Base-by-base conservation (phyloP, 495 filamentous ascomycete species). In the Tuber calosporum region DNA sequence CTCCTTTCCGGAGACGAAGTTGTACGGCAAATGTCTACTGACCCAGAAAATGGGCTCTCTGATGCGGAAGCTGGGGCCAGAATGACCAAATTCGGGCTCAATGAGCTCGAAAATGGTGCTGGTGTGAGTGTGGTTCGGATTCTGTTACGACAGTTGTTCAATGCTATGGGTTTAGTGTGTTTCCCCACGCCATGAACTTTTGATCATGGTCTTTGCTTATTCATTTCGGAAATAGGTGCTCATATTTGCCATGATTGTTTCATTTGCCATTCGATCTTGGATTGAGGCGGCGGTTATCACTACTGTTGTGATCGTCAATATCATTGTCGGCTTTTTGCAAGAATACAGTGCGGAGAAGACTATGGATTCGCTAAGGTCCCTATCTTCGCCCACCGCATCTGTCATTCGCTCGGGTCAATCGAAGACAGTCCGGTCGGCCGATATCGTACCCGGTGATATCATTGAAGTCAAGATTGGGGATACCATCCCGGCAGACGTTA, bases 371-470 rank as follows among this genome's bases (percentile, higher is more conserved):
- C 82, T 92, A 45, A 84, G 88, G 79, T 85, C 69, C 84, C 84
- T 69, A 71, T 93, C 90, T 2, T 91, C 93, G 5, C 93, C 93
- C 68, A 89, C 89, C 73, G 93, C 93, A 40, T 88, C 84, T 69
- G 92, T 90, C 7, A 83, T 96, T 30, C 89, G 93, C 66, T 88
- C 92, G 77, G 90, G 92, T 0, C 85, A 86, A 68, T 85, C 86
- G 22, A 82, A 85, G 40, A 87, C 87, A 20, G 85, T 95, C 72
- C 87, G 91, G 34, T 91, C 92, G 66, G 85, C 87, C 37, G 88
- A 93, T 70, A 84, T 95, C 72, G 90, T 94, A 19, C 90, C 91
- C 20, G 93, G 93, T 22, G 93, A 96, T 77, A 87, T 95, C 79
- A 85, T 93, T 43, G 86, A 90, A 69, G 82, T 94, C 48, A 93